Evolutionary conservation across 192 early-diverging fungal genomes (phyloP).

Genomic region (Paraglomus occultum): DNA sequence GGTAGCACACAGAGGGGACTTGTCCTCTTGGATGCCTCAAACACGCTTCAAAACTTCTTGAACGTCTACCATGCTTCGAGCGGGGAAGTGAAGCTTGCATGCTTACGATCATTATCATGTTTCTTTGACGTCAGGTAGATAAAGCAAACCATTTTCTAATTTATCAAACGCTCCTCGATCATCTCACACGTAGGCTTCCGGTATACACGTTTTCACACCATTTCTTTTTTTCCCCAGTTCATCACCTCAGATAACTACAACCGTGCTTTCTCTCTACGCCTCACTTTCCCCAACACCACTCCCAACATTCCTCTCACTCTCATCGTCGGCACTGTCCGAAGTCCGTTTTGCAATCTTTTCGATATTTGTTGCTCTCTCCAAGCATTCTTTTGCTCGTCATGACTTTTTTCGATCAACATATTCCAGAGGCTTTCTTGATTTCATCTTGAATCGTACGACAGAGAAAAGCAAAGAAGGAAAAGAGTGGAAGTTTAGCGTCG

Average conservation of each 20-base stretch:
- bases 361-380: conserved; percentile 33
- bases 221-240: no score
- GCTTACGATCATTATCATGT: conserved; percentile 36
- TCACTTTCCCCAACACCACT: conserved; percentile 30
- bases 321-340: conserved; percentile 34
- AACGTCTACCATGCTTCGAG: conserved; percentile 16
- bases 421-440: conserved; percentile 35
- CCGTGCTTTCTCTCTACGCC: no score
- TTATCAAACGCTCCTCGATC: no score
- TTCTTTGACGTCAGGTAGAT: conserved; percentile 36
- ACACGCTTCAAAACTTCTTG: conserved; percentile 25
- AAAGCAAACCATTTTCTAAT: no score
- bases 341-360: conserved; percentile 35
- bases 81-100: conserved; percentile 33
- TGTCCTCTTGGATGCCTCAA: conserved; percentile 9
- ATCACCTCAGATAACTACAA: conserved; percentile 5
- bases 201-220: no score
- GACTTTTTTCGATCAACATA: no score
- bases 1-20: conserved; percentile 31
- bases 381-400: conserved; percentile 32
- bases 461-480: conserved; percentile 36
- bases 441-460: conserved; percentile 39
- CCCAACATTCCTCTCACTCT: conserved; percentile 18
- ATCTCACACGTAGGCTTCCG: no score
- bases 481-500: conserved; percentile 45